phyloP scores from a whole-genome alignment of 2,329 filamentous ascomycete genomes.

The Talaromyces rugulosus region DNA sequence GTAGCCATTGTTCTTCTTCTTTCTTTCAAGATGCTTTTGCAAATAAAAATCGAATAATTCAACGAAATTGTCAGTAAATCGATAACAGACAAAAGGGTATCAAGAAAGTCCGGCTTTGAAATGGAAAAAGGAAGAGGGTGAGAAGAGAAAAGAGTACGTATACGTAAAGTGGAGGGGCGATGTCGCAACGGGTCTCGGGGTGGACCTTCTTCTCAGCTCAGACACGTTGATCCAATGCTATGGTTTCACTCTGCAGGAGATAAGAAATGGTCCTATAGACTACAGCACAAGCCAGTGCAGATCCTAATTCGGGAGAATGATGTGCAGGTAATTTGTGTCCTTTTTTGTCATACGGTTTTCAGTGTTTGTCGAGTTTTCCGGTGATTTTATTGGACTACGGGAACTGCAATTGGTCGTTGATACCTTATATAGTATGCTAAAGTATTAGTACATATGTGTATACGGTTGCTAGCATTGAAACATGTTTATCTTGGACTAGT shows the following conservation, averaged over 20 bases:
- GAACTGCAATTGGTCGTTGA: too few relatives aligned
- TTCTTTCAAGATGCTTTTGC: not conserved
- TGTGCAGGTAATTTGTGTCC: too few relatives aligned
- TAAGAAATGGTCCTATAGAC: not conserved
- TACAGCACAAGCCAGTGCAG: too few relatives aligned
- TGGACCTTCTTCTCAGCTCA: not conserved
- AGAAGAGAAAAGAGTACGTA: not conserved
- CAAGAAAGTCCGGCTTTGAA: not conserved
- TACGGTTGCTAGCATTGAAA: too few relatives aligned
- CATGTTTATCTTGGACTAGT: too few relatives aligned
- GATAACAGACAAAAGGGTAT: not conserved
- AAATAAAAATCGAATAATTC: not conserved
- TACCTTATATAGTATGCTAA: too few relatives aligned
- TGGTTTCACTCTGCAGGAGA: not conserved
- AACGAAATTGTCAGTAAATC: not conserved
- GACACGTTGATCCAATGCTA: not conserved
- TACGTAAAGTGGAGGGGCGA: not conserved
- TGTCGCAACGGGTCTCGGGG: not conserved
- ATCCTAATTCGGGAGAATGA: too few relatives aligned
- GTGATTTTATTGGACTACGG: too few relatives aligned
- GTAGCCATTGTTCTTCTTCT: slow-evolving; percentile 12
- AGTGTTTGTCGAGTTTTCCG: too few relatives aligned
- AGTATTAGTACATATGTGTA: too few relatives aligned
- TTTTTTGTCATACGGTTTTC: too few relatives aligned
- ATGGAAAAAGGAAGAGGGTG: not conserved